Percentiles rank a stretch among this genome's conserved stretches.
These are phyloP conservation scores for Chaetomium cochliodes DNA, from an alignment of 495 filamentous ascomycete genomes.

Conservation along the genomic window DNA sequence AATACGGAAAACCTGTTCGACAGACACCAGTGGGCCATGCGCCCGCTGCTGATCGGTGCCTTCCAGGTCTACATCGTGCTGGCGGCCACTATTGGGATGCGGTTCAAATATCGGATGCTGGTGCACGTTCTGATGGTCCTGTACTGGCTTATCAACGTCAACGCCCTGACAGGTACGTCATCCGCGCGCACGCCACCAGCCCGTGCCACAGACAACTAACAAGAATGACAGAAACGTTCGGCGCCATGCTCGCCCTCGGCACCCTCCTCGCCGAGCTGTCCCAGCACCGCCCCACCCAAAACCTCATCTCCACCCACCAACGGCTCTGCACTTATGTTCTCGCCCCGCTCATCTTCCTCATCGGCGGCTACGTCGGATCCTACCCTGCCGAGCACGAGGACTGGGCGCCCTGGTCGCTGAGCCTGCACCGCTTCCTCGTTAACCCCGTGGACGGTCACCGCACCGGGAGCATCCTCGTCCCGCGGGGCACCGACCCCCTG, in stretches of 20 bases:
- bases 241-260: conserved; percentile 61
- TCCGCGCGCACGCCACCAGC: background rate
- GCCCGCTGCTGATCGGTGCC: conserved; percentile 58
- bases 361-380: conserved; percentile 56
- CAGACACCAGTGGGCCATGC: conserved; percentile 64
- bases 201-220: conserved; percentile 16
- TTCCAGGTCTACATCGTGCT: conserved; percentile 62
- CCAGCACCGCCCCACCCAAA: conserved; percentile 52
- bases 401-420: conserved; percentile 57
- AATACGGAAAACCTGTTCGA: conserved; percentile 59
- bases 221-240: conserved; percentile 48
- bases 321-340: conserved; percentile 48
- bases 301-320: conserved; percentile 49
- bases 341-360: conserved; percentile 43
- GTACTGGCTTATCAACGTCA: conserved; percentile 54
- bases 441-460: conserved; percentile 28
- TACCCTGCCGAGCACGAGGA: conserved; percentile 61
- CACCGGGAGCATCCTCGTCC: conserved; percentile 54
- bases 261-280: conserved; percentile 61
- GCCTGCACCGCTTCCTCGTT: conserved; percentile 40
- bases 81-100: conserved; percentile 57
- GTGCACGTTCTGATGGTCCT: conserved; percentile 50
- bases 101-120: conserved; percentile 55
- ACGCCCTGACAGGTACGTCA: conserved; percentile 33
- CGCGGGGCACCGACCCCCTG: conserved; percentile 51